These are phyloP conservation scores for Boletus speciosus DNA, from an alignment of 768 basidiomycete species.

Conservation along the genomic window DNA sequence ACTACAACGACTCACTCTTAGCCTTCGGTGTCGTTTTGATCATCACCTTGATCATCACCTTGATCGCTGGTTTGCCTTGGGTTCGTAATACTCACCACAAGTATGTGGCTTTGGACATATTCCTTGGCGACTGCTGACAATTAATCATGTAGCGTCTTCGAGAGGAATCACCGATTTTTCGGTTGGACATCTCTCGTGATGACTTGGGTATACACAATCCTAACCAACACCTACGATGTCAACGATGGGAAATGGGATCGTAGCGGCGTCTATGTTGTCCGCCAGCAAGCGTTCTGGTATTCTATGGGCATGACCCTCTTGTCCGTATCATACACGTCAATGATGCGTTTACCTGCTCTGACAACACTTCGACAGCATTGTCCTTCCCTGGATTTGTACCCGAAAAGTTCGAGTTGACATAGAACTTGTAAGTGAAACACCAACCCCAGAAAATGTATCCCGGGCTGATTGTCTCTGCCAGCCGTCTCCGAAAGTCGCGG, in stretches of 20 bases:
- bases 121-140: not conserved
- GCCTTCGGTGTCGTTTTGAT: constrained; percentile 60
- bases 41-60: constrained; percentile 53
- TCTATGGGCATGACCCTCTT: constrained; percentile 69
- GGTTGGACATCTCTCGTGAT: constrained; percentile 64
- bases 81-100: constrained; percentile 79
- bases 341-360: not conserved
- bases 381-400: constrained; percentile 73
- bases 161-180: constrained; percentile 75
- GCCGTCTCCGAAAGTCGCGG: constrained; percentile 77
- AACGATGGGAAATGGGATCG: constrained; percentile 54
- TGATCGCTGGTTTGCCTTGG: constrained; percentile 72
- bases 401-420: constrained; percentile 71
- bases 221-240: constrained; percentile 61
- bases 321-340: constrained; percentile 38
- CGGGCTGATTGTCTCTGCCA: constrained; percentile 26
- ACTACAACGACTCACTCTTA: constrained; percentile 55
- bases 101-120: constrained; percentile 37
- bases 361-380: constrained; percentile 43
- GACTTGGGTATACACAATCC: constrained; percentile 65
- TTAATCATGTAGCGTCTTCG: constrained; percentile 54
- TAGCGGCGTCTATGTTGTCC: constrained; percentile 50
- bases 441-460: not conserved
- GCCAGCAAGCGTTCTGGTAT: constrained; percentile 78
- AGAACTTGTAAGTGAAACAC: constrained; percentile 53